A percentile compares a stretch with the other conserved stretches of the same genome.
Evolutionary conservation across 2,329 filamentous ascomycete species (phyloP).

Genomic region (Cadophora sp.): DNA sequence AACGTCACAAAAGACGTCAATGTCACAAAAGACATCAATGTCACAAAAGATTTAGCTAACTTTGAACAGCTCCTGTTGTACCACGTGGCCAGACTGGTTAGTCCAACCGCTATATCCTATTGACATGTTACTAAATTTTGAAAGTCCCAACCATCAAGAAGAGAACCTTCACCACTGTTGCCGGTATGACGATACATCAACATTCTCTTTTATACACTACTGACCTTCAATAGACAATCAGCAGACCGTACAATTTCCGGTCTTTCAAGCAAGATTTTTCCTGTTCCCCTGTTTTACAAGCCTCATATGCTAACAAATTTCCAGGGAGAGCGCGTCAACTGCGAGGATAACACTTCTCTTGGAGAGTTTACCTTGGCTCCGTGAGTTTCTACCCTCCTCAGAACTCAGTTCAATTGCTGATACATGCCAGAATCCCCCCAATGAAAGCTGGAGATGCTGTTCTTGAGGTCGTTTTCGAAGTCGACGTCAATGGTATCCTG

Average conservation of each 20-base stretch:
- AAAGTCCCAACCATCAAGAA: constrained; percentile 79
- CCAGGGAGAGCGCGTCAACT: constrained; percentile 98
- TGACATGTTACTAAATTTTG: background rate
- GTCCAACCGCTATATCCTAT: background rate
- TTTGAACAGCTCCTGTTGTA: constrained; percentile 93
- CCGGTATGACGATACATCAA: background rate
- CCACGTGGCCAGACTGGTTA: constrained; percentile 71
- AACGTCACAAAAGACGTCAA: too few species aligned
- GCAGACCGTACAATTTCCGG: constrained; percentile 35
- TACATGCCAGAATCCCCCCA: too few species aligned
- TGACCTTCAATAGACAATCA: constrained; percentile 16
- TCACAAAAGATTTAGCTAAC: too few species aligned
- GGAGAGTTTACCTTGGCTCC: constrained; percentile 97
- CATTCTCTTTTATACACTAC: too few species aligned
- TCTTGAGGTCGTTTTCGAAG: constrained; percentile 98
- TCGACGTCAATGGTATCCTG: constrained; percentile 99
- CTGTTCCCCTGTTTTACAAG: background rate
- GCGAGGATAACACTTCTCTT: constrained; percentile 96
- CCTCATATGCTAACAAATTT: constrained; percentile 57
- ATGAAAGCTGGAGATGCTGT: constrained; percentile 83
- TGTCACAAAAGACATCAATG: too few species aligned
- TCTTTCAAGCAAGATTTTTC: constrained; percentile 67
- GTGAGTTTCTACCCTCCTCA: background rate
- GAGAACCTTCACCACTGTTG: constrained; percentile 78
- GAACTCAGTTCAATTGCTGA: background rate